Percentiles rank a stretch among this genome's conserved stretches.
Conservation (phyloP, 371 early-diverging fungal species). For the Amoeboaphelidium protococcarum region DNA sequence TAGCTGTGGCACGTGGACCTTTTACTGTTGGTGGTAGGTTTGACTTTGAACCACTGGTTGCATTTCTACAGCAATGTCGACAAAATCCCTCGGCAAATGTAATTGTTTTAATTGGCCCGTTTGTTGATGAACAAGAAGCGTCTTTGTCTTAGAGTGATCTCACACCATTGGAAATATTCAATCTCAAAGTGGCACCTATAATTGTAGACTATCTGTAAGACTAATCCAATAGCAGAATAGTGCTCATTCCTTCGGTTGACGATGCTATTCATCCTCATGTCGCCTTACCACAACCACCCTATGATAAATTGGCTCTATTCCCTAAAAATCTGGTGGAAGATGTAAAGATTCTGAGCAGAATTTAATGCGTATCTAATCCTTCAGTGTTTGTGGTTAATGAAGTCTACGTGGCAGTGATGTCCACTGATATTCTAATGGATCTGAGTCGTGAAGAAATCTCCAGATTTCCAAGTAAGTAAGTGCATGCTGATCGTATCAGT, state of each 20-base stretch:
- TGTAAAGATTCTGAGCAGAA: neutral
- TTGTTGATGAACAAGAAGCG: neutral
- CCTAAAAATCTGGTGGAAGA: neutral
- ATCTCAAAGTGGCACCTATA: neutral
- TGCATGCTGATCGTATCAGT: neutral
- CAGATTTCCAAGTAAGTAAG: neutral
- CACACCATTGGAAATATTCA: neutral
- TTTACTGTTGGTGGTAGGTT: neutral
- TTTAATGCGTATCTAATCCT: neutral
- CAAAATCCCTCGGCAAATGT: no score
- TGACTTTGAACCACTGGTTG: neutral
- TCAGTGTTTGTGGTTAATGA: neutral
- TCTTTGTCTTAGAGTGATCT: neutral
- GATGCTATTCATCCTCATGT: neutral
- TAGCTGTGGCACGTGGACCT: neutral
- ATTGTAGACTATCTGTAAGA: neutral
- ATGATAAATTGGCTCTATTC: neutral
- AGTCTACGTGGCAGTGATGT: neutral
- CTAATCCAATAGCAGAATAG: neutral
- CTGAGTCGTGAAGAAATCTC: neutral
- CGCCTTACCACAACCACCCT: neutral
- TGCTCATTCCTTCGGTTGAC: neutral
- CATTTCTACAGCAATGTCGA: no score
- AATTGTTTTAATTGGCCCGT: neutral
- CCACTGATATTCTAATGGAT: neutral